Base-by-base conservation (phyloP, 345 rosid genomes). In the Moringa oleifera region DNA sequence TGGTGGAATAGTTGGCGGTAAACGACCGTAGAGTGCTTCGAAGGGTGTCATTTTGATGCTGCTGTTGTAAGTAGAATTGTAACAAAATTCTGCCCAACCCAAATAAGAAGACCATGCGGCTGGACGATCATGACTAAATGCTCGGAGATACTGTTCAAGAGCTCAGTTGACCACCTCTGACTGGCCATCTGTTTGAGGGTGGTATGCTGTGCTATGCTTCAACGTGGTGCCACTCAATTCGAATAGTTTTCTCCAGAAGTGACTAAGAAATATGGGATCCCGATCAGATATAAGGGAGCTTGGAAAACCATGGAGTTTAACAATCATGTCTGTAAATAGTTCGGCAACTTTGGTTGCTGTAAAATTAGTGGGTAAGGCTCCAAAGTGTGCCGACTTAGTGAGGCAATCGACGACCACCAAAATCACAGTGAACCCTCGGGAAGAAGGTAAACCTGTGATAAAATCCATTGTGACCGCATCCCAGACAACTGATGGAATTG, bases 71-170 rank as follows among this genome's bases (percentile, higher is more conserved):
- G 46, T 12, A 1, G 60, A 25, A n/a, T 25, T 57, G 15, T 57
- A 57, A 11, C 46, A 57, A 2, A 21, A 57, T 16, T 41, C 65
- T 0, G 46, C 51, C 66, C 28, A 57, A 23, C 5, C n/a, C n/a
- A 24, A 0, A 57, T 4, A 10, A 57, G n/a, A 17, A 18, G 17
- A 6, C 60, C 28, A 6, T 7, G 28, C 18, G 4, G 8, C 21
- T 2, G 60, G 47, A 4, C 1, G 6, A 1, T 41, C 16, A 4
- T 41, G 47, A 15, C 9, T 15, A 41, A 41, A 28, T 2, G 13
- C 12, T 25, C 12, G 25, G 10, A 66, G 19, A 18, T 56, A 58
- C 24, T 66, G 49, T 28, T 56, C 54, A 13, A 65, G 4, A 56
- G 62, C 55, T 5, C 49, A 7, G 21, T 63, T 53, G 2, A 52